Evolutionary conservation across 768 basidiomycete genomes (phyloP).

Genomic region (Suillus tomentosus): DNA sequence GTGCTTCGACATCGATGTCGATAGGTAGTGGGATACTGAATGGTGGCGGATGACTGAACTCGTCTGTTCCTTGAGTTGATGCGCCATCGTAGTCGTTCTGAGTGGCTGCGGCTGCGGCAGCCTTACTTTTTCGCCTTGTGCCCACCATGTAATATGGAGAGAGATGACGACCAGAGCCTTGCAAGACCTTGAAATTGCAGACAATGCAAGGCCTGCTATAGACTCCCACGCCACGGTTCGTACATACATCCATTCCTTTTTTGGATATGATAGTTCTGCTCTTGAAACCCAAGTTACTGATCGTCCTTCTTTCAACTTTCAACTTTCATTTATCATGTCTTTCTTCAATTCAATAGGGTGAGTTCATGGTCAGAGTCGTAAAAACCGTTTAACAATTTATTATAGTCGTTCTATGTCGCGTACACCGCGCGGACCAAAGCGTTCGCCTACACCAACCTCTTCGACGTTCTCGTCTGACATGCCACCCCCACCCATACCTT

Average conservation of each 20-base stretch:
- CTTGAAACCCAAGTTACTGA: neutral
- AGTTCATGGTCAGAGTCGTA: constrained; percentile 22
- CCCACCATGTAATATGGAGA: constrained; percentile 35
- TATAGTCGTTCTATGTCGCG: constrained; percentile 75
- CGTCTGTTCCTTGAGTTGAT: constrained; percentile 38
- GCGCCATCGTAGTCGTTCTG: constrained; percentile 37
- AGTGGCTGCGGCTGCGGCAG: constrained; percentile 42
- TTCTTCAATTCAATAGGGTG: constrained; percentile 85
- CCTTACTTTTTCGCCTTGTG: constrained; percentile 68
- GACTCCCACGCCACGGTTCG: constrained; percentile 24
- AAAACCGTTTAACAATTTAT: constrained; percentile 11
- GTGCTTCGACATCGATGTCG: constrained; percentile 64
- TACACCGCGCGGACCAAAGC: constrained; percentile 66
- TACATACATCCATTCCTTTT: neutral
- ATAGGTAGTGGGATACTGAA: constrained; percentile 54
- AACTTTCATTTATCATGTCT: constrained; percentile 50
- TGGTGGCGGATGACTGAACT: constrained; percentile 27
- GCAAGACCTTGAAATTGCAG: constrained; percentile 3
- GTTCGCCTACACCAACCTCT: constrained; percentile 76
- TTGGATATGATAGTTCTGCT: neutral
- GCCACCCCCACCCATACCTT: constrained; percentile 41
- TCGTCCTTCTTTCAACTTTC: neutral
- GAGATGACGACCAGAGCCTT: constrained; percentile 29
- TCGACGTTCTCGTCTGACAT: constrained; percentile 54
- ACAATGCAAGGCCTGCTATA: constrained; percentile 13